A percentile compares a stretch with the other conserved stretches of the same genome.
These are phyloP conservation scores for Pseudogymnoascus sp. DNA, from an alignment of 2,329 filamentous ascomycete genomes.

Conservation along the genomic window DNA sequence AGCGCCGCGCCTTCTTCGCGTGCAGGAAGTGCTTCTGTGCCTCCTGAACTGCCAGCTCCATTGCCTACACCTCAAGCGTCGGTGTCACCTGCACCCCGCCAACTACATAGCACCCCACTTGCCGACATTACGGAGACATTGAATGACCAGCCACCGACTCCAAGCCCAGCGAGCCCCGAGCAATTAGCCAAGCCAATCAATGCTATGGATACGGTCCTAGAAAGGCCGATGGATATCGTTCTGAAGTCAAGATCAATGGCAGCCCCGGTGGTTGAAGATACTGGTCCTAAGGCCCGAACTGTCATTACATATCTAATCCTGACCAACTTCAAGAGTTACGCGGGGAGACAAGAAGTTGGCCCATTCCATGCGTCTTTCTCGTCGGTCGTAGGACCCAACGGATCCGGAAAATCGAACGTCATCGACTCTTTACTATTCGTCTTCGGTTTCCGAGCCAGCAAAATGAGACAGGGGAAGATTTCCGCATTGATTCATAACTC, in stretches of 20 bases:
- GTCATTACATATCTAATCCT: slow-evolving; percentile 89
- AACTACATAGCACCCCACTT: slow-evolving; percentile 50
- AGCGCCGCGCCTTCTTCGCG: slow-evolving; percentile 36
- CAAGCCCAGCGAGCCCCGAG: slow-evolving; percentile 37
- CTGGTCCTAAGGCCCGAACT: slow-evolving; percentile 72
- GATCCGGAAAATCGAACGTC: slow-evolving; percentile 97
- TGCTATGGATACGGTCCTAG: slow-evolving; percentile 67
- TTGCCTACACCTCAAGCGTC: slow-evolving; percentile 47
- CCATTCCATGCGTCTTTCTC: slow-evolving; percentile 97
- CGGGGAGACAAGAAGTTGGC: slow-evolving; percentile 86
- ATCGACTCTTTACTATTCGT: slow-evolving; percentile 97
- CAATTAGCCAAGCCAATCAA: slow-evolving; percentile 62
- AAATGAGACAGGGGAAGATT: slow-evolving; percentile 98
- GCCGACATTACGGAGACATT: slow-evolving; percentile 65
- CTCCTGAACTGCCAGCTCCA: slow-evolving; percentile 27
- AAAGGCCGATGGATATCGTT: slow-evolving; percentile 90
- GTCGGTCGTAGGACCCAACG: slow-evolving; percentile 94
- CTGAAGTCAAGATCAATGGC: slow-evolving; percentile 72
- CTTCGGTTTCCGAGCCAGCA: slow-evolving; percentile 98
- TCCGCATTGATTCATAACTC: slow-evolving; percentile 98
- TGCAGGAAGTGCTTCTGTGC: slow-evolving; percentile 24
- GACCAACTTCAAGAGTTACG: slow-evolving; percentile 98
- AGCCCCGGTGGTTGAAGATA: slow-evolving; percentile 62
- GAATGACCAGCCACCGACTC: slow-evolving; percentile 49
- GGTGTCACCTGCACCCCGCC: slow-evolving; percentile 46